Base-by-base conservation (phyloP, 305 asterid genomes). In the Plantago lanceolata region DNA sequence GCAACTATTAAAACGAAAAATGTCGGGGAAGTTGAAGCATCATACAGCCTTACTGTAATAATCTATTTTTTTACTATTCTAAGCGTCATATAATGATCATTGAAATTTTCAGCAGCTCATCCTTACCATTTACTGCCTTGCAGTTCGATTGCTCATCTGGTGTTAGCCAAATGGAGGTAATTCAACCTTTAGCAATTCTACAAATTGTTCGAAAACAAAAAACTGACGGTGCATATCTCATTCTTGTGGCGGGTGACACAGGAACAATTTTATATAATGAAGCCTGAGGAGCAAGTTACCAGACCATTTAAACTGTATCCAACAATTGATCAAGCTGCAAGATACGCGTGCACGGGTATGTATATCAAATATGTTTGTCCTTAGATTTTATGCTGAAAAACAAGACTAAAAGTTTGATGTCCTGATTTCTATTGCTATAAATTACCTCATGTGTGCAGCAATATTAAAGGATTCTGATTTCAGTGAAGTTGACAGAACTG, bases 151-250 rank as follows among this genome's bases (percentile, higher is more conserved):
- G 99, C 84, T 82, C 94, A 63, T 66, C 83, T 40, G 91, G 97
- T n/a, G 85, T 93, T 80, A 87, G 89, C 86, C 84, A 76, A 72
- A 87, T 93, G 97, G 99, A 93, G 99, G 99, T 89, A 78, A 61
- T 2, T 17, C 64, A 61, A 1, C 13, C 8, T 6, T 63, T 45
- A 40, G 21, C 61, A 29, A 26, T 64, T 53, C 48, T 6, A 0
- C 33, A 19, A 44, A 14, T 15, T 20, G 14, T 16, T 6, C 6
- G 44, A 56, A 56, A 29, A 5, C 6, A 20, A 56, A 56, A 29
- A 5, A 14, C 15, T 28, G n/a, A 31, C 61, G 43, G 58, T 40
- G 59, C 64, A 28, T 51, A 48, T 68, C 28, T 66, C 59, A 26
- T 44, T 68, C 6, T 69, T 40, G 68, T 63, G 69, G 50, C 58